Base-by-base conservation (phyloP, 192 early-diverging fungal genomes). In the Coemansia sp. region DNA sequence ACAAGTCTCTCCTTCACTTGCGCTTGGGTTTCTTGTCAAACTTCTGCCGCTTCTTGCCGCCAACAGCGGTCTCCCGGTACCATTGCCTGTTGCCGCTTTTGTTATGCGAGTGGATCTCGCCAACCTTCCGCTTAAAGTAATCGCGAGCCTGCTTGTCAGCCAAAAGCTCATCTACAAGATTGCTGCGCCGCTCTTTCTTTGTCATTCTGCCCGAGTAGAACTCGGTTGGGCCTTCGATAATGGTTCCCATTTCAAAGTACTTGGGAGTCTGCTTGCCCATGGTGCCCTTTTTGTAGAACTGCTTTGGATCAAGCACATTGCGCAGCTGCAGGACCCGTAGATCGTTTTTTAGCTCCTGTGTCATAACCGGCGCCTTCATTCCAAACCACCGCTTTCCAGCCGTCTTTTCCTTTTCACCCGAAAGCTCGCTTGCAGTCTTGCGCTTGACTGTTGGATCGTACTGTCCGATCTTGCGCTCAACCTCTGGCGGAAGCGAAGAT, bases 221-320 rank as follows among this genome's bases (percentile, higher is more conserved):
- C 67, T 98, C 95, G 2, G 91, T 89, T 20, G 92, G 88, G 8
- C 90, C 92, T 60, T 94, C 92, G 11, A 98, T 75, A 25, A 99
- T 85, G 0, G 93, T 97, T n/a, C 96, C 97, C 41, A 95, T 85
- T 71, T 98, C 93, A 85, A 99, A 97, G 74, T 92, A 93, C 69
- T 94, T 96, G 38, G 97, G 95, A 13, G 90, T 68, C 16, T 67
- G 49, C 51, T 74, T 82, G 17, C 85, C 85, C 4, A 77, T 73
- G 56, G 86, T 86, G 42, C 88, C 89, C 61, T 91, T 90, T 64
- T 96, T 96, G 71, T 96, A 98, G 68, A 93, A 92, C 38, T 91
- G 86, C 77, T 95, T 98, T 16, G 93, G 93, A 76, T 99, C 95
- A 11, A 99, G 74, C 4, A 92, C 94, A 70, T 89, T 87, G 57